Evolutionary conservation across 202 grass and related monocot genomes (phyloP).

Genomic region (Carex arenaria): DNA sequence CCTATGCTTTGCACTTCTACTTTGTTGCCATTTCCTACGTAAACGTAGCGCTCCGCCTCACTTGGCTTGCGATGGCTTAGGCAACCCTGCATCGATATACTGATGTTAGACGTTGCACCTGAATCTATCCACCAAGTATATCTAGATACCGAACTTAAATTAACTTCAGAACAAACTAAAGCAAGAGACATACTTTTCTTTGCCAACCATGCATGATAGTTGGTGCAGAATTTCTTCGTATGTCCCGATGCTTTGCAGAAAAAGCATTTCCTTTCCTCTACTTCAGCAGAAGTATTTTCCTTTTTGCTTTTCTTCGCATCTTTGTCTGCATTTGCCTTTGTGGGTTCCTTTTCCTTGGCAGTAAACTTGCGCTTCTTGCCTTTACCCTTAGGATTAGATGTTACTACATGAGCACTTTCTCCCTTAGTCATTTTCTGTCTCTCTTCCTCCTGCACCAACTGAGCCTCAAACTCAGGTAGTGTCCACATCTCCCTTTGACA

Average conservation of each 20-base stretch:
- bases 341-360: too few species aligned
- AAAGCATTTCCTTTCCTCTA: background rate
- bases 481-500: too few species aligned
- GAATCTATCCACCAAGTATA: background rate
- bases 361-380: too few species aligned
- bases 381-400: too few species aligned
- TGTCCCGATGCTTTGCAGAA: background rate
- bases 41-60: conserved; percentile 9
- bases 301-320: too few species aligned
- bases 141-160: conserved; percentile 3
- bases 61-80: background rate
- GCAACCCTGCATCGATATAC: conserved; percentile 1
- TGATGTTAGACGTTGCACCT: background rate
- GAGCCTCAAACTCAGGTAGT: too few species aligned
- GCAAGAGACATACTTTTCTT: conserved; percentile 8
- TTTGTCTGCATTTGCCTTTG: too few species aligned
- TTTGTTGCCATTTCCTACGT: background rate
- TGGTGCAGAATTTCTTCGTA: conserved; percentile 1
- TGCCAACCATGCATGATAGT: background rate
- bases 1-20: background rate
- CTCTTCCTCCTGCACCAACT: too few species aligned
- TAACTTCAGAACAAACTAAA: conserved; percentile 11
- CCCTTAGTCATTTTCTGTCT: too few species aligned
- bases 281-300: background rate
- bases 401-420: too few species aligned